A percentile compares a stretch with the other conserved stretches of the same genome.
Evolutionary conservation across 345 rosid genomes (phyloP).

Genomic region (Eucalyptus rudis): DNA sequence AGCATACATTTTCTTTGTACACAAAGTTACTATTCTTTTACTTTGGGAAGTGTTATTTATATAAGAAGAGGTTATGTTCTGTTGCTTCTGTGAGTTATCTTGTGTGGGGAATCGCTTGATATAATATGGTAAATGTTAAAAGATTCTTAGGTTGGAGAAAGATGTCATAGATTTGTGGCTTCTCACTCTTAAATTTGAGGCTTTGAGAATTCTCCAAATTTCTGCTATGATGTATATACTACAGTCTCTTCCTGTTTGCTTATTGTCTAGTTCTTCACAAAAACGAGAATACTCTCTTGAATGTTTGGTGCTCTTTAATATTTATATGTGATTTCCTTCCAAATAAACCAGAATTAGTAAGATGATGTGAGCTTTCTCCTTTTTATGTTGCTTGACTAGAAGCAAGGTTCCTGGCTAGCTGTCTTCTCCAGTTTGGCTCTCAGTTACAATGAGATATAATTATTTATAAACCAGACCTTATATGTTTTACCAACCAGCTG

Average conservation of each 20-base stretch:
- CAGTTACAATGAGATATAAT: not conserved
- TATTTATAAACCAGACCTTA: not conserved
- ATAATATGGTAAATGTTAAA: not conserved
- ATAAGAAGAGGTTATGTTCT: not conserved
- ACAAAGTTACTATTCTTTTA: not conserved
- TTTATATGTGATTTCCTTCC: not conserved
- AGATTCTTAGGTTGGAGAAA: not conserved
- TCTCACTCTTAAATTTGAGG: not conserved
- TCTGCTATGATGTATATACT: not conserved
- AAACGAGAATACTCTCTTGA: not conserved
- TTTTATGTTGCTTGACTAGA: not conserved
- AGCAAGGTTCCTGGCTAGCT: not conserved
- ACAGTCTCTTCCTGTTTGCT: not conserved
- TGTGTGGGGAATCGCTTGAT: not conserved
- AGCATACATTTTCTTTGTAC: not conserved
- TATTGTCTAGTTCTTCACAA: not conserved
- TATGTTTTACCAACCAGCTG: not conserved
- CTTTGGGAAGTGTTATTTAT: not conserved
- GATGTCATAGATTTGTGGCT: not conserved
- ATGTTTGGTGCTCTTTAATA: not conserved
- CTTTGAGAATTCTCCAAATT: not conserved
- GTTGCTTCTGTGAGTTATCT: not conserved
- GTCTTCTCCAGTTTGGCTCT: not conserved
- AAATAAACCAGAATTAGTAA: not conserved
- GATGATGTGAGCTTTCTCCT: not conserved